These are phyloP conservation scores for Boletus reticulatus DNA, from an alignment of 768 basidiomycete species.

Conservation along the genomic window DNA sequence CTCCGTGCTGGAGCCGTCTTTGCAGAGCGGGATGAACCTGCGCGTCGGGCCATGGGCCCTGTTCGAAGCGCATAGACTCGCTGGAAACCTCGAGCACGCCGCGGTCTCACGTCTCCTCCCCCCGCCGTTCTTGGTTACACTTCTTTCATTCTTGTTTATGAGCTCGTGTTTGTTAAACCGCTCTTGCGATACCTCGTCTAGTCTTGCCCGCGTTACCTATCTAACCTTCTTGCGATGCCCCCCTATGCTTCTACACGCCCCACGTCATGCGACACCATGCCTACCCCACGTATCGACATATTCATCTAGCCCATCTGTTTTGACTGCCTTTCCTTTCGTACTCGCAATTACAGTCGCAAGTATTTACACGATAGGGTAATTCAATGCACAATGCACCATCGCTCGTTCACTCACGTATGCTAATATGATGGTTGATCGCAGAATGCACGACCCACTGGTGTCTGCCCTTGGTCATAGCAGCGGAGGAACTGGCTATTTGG, in stretches of 20 bases:
- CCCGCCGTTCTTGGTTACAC: background rate
- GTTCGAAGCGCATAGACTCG: slow-evolving; percentile 15
- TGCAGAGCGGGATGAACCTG: slow-evolving; percentile 29
- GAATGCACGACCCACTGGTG: too few species aligned
- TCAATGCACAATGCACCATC: slow-evolving; percentile 9
- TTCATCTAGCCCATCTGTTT: slow-evolving; percentile 6
- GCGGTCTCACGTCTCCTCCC: too few species aligned
- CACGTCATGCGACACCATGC: slow-evolving; percentile 10
- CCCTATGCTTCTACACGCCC: background rate
- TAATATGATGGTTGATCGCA: background rate
- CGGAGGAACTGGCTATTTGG: too few species aligned
- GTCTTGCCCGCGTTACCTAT: background rate
- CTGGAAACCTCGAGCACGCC: background rate
- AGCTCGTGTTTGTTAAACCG: background rate
- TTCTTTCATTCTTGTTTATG: slow-evolving; percentile 12
- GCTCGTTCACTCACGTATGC: slow-evolving; percentile 1
- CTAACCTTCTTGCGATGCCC: slow-evolving; percentile 3
- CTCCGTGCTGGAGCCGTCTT: slow-evolving; percentile 31
- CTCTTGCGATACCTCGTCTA: slow-evolving; percentile 14
- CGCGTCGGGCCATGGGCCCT: slow-evolving; percentile 31
- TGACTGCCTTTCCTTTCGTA: background rate
- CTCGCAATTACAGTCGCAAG: background rate
- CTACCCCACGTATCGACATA: background rate
- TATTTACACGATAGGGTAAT: slow-evolving; percentile 8
- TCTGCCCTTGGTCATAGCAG: too few species aligned